Conservation (phyloP, 768 basidiomycete genomes). For the Suillus lakei region DNA sequence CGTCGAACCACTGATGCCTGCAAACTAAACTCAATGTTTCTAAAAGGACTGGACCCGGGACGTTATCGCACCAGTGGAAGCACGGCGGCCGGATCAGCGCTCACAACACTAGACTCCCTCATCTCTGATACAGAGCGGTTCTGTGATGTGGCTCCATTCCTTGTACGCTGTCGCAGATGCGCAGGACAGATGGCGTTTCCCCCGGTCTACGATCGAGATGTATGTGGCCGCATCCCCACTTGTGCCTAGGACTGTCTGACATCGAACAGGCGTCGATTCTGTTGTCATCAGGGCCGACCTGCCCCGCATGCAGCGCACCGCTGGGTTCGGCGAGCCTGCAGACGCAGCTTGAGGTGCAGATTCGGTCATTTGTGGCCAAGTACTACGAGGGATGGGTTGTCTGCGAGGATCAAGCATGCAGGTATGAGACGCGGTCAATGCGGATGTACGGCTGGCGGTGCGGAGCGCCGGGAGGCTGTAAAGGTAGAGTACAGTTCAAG, state of each 20-base stretch:
- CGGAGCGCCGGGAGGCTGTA: constrained; percentile 43
- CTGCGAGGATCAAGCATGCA: constrained; percentile 88
- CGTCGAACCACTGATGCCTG: constrained; percentile 14
- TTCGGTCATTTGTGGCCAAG: constrained; percentile 71
- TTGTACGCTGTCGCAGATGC: constrained; percentile 80
- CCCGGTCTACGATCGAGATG: constrained; percentile 63
- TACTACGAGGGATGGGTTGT: constrained; percentile 92
- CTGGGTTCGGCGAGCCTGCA: constrained; percentile 68
- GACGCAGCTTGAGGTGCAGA: constrained; percentile 86
- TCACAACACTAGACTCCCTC: constrained; percentile 86
- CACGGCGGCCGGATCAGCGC: constrained; percentile 59
- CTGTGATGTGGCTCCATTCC: constrained; percentile 72
- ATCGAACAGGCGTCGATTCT: constrained; percentile 65
- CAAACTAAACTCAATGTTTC: background rate
- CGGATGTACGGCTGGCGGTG: constrained; percentile 89
- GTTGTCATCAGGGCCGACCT: constrained; percentile 65
- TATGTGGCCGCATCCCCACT: constrained; percentile 32
- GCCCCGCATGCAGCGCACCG: constrained; percentile 64
- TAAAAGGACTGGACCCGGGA: constrained; percentile 61
- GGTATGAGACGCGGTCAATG: constrained; percentile 89
- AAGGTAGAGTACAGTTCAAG: constrained; percentile 42
- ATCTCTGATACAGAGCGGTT: constrained; percentile 89
- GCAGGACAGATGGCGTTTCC: constrained; percentile 59
- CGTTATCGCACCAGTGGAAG: constrained; percentile 52
- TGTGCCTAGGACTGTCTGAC: constrained; percentile 9